A percentile compares a stretch with the other conserved stretches of the same genome.
phyloP scores from a whole-genome alignment of 2,329 filamentous ascomycete genomes.

The Fusarium drepaniforme region DNA sequence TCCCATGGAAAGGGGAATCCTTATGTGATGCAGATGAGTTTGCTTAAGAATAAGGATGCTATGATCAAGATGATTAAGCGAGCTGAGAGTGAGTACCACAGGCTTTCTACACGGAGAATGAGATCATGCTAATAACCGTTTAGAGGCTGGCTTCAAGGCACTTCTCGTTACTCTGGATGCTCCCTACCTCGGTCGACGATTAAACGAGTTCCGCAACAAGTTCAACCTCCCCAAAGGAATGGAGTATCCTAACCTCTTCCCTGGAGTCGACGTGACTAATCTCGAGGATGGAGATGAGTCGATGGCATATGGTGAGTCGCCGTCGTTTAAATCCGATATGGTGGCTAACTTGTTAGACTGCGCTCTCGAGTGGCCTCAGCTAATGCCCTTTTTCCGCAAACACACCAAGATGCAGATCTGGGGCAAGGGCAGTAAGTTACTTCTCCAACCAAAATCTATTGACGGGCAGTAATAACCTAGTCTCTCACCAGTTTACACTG shows the following conservation, averaged over 20 bases:
- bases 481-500: not conserved
- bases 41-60: conserved; percentile 22
- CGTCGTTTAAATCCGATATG: too few relatives aligned
- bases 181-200: conserved; percentile 8
- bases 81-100: conserved; percentile 20
- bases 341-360: not conserved
- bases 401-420: conserved; percentile 24
- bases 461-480: not conserved
- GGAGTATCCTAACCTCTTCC: conserved; percentile 20
- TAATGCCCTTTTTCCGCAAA: conserved; percentile 13
- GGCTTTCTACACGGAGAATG: too few relatives aligned
- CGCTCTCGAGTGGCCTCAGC: conserved; percentile 6
- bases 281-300: conserved; percentile 17
- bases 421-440: conserved; percentile 22
- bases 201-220: conserved; percentile 18
- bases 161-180: conserved; percentile 12
- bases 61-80: conserved; percentile 16
- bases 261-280: conserved; percentile 14
- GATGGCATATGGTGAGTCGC: conserved; percentile 11
- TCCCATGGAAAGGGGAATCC: conserved; percentile 18
- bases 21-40: conserved; percentile 27
- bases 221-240: conserved; percentile 16
- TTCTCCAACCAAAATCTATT: conserved; percentile 6
- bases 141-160: conserved; percentile 22
- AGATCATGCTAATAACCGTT: not conserved